Evolutionary conservation across 768 basidiomycete genomes (phyloP), one percentile per base, ranked within the genome.

Genomic region (Pleurotus ostreatus): DNA sequence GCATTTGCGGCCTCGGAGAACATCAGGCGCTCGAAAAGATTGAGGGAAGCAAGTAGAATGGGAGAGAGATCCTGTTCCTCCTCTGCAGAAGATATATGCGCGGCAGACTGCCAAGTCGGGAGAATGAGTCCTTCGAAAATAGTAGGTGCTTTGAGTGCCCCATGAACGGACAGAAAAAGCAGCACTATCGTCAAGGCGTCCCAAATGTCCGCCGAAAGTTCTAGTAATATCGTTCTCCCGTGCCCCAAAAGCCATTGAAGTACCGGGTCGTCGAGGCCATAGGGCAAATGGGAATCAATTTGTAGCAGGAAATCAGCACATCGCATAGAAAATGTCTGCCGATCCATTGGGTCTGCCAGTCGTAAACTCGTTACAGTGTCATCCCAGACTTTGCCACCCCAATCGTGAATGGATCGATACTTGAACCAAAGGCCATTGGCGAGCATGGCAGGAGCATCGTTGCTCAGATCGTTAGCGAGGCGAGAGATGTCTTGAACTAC

Each of bases 341-440:
- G 80, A 22, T 70, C 75, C 52, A 68, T 65, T 5, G 66, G 56
- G 55, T 85, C 83, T 3, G 74, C 62, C 44, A 70, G 68, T 43
- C 85, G 86, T 44, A 93, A 73, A 51, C 85, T 86, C 5, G 87
- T 82, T 44, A 93, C 76, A 1, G 86, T 83, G 62, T 89, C 92
- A 65, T 92, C 89, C 90, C 90, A 92, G 16, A 88, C 86, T 62
- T 85, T 87, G 83, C 83, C 87, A 1, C 81, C 89, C 89, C 90
- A 92, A 61, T 89, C 81, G 12, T 69, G 63, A 0, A 88, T 81
- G 13, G 81, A 82, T 43, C 87, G 83, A 62, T 92, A 92, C 65
- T 89, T 88, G 68, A 89, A 88, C 91, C 91, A 93, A 12, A 93
- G 73, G 46, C 80, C 79, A 61, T 87, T 88, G 0, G 89, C 90